A percentile compares a stretch with the other conserved stretches of the same genome.
phyloP scores from a whole-genome alignment of 2,329 filamentous ascomycete species.

The Westerdykella aurantiaca region DNA sequence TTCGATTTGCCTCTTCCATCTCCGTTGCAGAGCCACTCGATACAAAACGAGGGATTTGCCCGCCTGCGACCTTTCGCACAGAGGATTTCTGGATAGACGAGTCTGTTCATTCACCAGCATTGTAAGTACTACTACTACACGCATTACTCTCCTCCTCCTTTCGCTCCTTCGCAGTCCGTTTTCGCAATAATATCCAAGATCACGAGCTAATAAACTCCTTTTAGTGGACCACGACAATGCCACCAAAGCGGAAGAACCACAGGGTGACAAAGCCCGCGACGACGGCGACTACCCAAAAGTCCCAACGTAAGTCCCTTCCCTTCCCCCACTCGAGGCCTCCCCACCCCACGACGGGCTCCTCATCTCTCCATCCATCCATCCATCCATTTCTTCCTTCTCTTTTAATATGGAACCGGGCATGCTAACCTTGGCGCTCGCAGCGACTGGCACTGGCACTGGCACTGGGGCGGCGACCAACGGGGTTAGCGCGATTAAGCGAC shows the following conservation, averaged over 20 bases:
- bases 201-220: background rate
- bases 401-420: conserved; percentile 5
- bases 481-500: conserved; percentile 32
- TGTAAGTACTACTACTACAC: too few relatives aligned
- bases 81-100: too few relatives aligned
- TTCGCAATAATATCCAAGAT: too few relatives aligned
- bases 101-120: too few relatives aligned
- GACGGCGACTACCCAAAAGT: conserved; percentile 7
- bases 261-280: conserved; percentile 14
- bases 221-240: conserved; percentile 18
- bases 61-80: too few relatives aligned
- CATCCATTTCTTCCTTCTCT: conserved; percentile 7
- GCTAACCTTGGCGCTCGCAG: conserved; percentile 33
- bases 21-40: background rate
- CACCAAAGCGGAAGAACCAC: conserved; percentile 30
- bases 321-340: background rate
- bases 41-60: background rate
- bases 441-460: conserved; percentile 13
- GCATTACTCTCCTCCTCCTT: too few relatives aligned
- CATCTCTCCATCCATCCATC: conserved; percentile 2
- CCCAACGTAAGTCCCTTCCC: conserved; percentile 3
- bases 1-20: conserved; percentile 6
- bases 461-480: too few relatives aligned
- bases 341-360: conserved; percentile 3
- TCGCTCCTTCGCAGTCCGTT: too few relatives aligned